Evolutionary conservation across 208 protist genomes (phyloP).

Genomic region (Trichomonas tenax): DNA sequence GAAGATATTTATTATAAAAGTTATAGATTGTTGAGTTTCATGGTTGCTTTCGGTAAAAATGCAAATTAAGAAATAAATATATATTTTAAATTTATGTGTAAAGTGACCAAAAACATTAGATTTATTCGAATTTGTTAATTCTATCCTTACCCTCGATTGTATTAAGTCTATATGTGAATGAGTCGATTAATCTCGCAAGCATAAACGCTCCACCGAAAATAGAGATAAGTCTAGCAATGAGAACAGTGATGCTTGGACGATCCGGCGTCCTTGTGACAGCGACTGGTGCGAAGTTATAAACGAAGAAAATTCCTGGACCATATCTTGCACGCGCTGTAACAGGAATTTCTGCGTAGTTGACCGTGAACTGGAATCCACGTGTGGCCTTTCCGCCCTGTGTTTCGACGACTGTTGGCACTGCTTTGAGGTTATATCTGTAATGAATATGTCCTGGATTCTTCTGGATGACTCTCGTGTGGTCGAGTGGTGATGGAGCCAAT

Average conservation of each 20-base stretch:
- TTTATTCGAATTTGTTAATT: not conserved
- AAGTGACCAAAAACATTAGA: not conserved
- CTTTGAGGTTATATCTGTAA: conserved; percentile 7
- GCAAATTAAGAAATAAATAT: no score
- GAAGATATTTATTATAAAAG: no score
- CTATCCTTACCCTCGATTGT: not conserved
- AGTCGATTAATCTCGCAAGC: not conserved
- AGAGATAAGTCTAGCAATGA: not conserved
- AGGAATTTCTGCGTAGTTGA: not conserved
- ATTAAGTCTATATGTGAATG: conserved; percentile 6
- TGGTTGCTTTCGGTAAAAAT: no score
- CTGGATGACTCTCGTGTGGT: not conserved
- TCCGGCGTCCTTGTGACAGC: not conserved
- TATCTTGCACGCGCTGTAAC: not conserved
- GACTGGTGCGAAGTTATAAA: not conserved
- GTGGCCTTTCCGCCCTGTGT: not conserved
- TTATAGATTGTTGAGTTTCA: no score
- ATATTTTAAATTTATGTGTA: no score
- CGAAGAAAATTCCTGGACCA: not conserved
- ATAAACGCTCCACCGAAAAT: not conserved
- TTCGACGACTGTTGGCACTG: not conserved
- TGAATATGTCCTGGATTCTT: not conserved
- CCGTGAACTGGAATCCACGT: not conserved
- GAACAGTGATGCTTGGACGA: not conserved
- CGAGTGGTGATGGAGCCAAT: not conserved